phyloP scores from a whole-genome alignment of 208 protist genomes.

The Trypanosoma cruzi region DNA sequence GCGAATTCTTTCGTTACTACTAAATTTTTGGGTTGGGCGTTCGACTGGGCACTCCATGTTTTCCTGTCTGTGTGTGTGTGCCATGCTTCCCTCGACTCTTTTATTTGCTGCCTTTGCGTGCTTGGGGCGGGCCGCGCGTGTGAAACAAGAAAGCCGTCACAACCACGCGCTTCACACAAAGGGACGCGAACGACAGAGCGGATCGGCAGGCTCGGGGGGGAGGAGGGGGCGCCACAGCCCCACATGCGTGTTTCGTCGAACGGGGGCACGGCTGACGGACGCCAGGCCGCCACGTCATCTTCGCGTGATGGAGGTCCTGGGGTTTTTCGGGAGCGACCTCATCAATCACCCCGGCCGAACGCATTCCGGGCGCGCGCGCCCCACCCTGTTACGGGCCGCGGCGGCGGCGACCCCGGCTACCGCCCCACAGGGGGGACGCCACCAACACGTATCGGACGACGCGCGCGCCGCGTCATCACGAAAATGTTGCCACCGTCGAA shows the following conservation, averaged over 20 bases:
- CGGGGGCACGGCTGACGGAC: conserved; percentile 13
- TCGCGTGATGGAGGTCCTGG: conserved; percentile 78
- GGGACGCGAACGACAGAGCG: too few relatives aligned
- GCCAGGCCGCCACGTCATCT: conserved; percentile 40
- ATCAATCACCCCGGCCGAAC: conserved; percentile 67
- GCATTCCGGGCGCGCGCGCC: conserved; percentile 75
- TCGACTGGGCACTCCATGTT: too few relatives aligned
- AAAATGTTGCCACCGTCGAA: conserved; percentile 95
- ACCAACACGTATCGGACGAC: conserved; percentile 56
- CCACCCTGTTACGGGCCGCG: conserved; percentile 94
- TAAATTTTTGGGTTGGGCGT: too few relatives aligned
- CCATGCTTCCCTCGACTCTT: too few relatives aligned
- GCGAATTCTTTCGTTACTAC: too few relatives aligned
- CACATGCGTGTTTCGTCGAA: conserved; percentile 24
- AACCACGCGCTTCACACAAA: too few relatives aligned
- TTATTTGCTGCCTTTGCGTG: too few relatives aligned
- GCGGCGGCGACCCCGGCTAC: conserved; percentile 70
- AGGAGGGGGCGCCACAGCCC: too few relatives aligned
- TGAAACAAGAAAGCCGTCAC: too few relatives aligned
- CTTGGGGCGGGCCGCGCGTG: too few relatives aligned
- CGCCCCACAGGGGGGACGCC: conserved; percentile 85
- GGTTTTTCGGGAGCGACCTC: conserved; percentile 86
- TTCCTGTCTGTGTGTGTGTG: too few relatives aligned
- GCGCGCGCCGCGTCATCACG: conserved; percentile 55
- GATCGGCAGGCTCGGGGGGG: too few relatives aligned